A percentile compares a stretch with the other conserved stretches of the same genome.
Conservation (phyloP, 176 grass and related monocot genomes). For the Chrysopogon serrulatus region DNA sequence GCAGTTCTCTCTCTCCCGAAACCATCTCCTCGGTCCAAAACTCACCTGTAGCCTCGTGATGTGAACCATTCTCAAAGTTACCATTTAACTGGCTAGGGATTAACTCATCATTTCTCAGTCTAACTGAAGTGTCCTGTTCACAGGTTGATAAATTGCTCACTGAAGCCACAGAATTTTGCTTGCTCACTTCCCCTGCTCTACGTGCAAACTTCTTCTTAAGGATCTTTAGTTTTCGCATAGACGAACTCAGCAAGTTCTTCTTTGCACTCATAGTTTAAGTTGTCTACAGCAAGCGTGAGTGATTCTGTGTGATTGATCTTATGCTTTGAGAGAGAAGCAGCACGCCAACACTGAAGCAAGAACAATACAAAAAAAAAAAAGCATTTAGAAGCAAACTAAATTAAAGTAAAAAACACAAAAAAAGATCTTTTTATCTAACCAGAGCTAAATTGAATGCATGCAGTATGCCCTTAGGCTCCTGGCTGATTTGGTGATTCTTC, state of each 20-base stretch:
- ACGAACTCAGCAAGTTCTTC: conserved; percentile 42
- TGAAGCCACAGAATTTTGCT: conserved; percentile 12
- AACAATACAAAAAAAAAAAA: conserved; percentile 43
- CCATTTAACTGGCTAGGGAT: conserved; percentile 5
- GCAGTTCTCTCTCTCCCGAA: conserved; percentile 16
- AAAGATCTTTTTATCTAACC: conserved; percentile 50
- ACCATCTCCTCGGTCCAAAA: conserved; percentile 16
- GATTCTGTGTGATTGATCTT: conserved; percentile 64
- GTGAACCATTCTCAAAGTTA: conserved; percentile 27
- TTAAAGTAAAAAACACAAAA: conserved; percentile 17
- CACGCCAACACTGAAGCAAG: conserved; percentile 79
- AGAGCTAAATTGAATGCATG: conserved; percentile 87
- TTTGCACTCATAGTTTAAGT: conserved; percentile 68
- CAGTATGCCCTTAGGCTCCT: conserved; percentile 60
- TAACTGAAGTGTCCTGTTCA: conserved; percentile 19
- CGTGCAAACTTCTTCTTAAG: conserved; percentile 69
- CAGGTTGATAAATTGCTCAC: conserved; percentile 12
- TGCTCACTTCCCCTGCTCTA: conserved; percentile 28
- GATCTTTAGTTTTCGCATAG: conserved; percentile 67
- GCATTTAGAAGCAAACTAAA: conserved; percentile 22
- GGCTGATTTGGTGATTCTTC: conserved; percentile 88
- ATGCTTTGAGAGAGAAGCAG: conserved; percentile 85
- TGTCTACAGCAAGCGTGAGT: conserved; percentile 54
- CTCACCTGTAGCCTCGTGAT: conserved; percentile 29
- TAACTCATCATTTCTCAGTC: conserved; percentile 4